phyloP scores from a whole-genome alignment of 495 filamentous ascomycete genomes.

The Penicillium pancosmium region DNA sequence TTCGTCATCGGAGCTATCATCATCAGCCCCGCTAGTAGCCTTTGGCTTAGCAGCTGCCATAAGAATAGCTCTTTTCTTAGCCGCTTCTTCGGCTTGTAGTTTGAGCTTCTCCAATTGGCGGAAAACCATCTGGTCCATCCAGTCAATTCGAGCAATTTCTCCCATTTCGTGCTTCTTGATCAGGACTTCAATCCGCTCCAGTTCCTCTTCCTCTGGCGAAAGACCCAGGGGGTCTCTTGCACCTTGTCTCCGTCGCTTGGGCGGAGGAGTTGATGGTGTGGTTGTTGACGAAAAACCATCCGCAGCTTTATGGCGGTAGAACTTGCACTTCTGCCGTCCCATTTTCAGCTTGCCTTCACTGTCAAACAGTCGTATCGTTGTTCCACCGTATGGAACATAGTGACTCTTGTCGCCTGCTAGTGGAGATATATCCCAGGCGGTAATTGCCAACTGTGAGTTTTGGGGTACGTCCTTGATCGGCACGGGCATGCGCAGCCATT shows the following conservation, averaged over 20 bases:
- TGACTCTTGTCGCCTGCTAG: constrained; percentile 69
- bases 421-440: constrained; percentile 91
- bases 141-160: constrained; percentile 87
- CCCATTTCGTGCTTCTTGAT: constrained; percentile 99
- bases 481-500: constrained; percentile 91
- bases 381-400: constrained; percentile 90
- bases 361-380: constrained; percentile 88
- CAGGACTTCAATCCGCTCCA: constrained; percentile 79
- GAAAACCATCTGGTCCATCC: constrained; percentile 93
- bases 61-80: constrained; percentile 38
- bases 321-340: constrained; percentile 86
- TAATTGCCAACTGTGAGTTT: constrained; percentile 85
- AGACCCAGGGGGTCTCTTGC: constrained; percentile 39
- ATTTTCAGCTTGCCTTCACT: constrained; percentile 86
- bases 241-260: constrained; percentile 52
- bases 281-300: constrained; percentile 82
- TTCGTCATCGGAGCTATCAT: constrained; percentile 45
- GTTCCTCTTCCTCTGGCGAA: constrained; percentile 68
- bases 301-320: constrained; percentile 80
- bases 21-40: constrained; percentile 17
- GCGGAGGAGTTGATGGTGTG: constrained; percentile 68
- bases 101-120: constrained; percentile 79
- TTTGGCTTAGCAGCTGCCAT: constrained; percentile 32
- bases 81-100: constrained; percentile 54
- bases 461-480: constrained; percentile 77